Base-by-base conservation (phyloP, 129 eudicot species). In the Tanacetum coccineum region DNA sequence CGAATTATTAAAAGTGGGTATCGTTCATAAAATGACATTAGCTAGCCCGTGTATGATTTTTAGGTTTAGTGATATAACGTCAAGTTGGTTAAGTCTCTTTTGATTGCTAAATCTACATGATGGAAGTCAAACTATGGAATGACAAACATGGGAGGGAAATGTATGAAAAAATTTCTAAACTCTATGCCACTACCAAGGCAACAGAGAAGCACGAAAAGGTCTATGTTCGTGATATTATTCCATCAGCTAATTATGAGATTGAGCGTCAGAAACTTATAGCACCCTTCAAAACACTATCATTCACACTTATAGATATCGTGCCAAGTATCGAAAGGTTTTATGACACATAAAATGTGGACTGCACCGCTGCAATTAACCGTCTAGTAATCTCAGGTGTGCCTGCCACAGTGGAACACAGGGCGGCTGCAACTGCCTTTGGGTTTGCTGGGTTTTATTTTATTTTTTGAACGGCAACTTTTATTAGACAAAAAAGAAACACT, bases 51-150 rank as follows among this genome's bases (percentile, higher is more conserved):
- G n/a, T n/a, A n/a, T n/a, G n/a, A n/a, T n/a, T n/a, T n/a, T n/a
- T n/a, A n/a, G n/a, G n/a, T n/a, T n/a, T n/a, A n/a, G n/a, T n/a
- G n/a, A n/a, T n/a, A n/a, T n/a, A n/a, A n/a, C n/a, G n/a, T n/a
- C n/a, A n/a, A n/a, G n/a, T n/a, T n/a, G n/a, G n/a, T n/a, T n/a
- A n/a, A n/a, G 32, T 28, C 32, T 28, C 32, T 28, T 28, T 28
- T 28, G 32, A 28, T 28, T 28, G 4, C 51, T 9, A 47, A 47
- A 42, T 28, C 32, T 28, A 28, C 32, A 4, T 28, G 4, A 92
- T 92, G 98, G 98, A 92, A 76, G 95, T 88, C 20, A 92, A 92
- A 73, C 74, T 89, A 74, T 92, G 96, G 96, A 88, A 86, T 17
- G 96, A 92, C 80, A 88, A 92, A 85, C 89, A 87, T 18, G 98